Evolutionary conservation across 148 eudicot genomes (phyloP), one percentile per base, ranked within the genome.

Genomic region (Rhododendron molle): DNA sequence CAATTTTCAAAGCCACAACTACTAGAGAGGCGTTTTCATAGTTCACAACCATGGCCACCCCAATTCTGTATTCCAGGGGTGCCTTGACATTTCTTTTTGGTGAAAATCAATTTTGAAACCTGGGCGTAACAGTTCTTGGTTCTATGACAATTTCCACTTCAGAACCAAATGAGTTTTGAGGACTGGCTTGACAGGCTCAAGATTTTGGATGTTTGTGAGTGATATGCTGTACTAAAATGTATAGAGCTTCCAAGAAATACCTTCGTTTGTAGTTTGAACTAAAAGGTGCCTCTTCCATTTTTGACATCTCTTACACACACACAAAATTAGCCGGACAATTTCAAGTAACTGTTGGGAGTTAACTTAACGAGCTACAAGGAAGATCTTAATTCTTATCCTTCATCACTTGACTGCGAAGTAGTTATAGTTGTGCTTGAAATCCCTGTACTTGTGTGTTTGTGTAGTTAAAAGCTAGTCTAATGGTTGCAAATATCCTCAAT

Each of bases 101-200:
- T 80, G 62, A 50, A 67, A 73, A 58, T 43, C 84, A 71, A 71
- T 86, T 86, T 86, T 86, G 87, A 86, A 81, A 65, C 56, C 50
- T 32, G 80, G 36, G 36, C 46, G 18, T 60, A 62, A 60, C 83
- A 15, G 14, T 72, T 86, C 47, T 52, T 81, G 60, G 80, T 52
- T 58, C 80, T 36, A 26, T 44, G 9, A 85, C 81, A 72, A 56
- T 28, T 65, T 81, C 69, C 50, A 46, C 36, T 34, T 40, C 50
- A 16, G 82, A 65, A 62, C 76, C 78, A 84, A 77, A 14, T 40
- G 56, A 12, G 40, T 49, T 74, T 44, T 47, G 38, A 46, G 38
- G 83, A 80, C 82, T 69, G 69, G 52, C 71, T 85, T 36, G 46
- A 47, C 13, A 47, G 21, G 84, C 34, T 86, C 52, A 71, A 86